Evolutionary conservation across 192 early-diverging fungal species (phyloP).

Genomic region (Rhizophagus clarus): DNA sequence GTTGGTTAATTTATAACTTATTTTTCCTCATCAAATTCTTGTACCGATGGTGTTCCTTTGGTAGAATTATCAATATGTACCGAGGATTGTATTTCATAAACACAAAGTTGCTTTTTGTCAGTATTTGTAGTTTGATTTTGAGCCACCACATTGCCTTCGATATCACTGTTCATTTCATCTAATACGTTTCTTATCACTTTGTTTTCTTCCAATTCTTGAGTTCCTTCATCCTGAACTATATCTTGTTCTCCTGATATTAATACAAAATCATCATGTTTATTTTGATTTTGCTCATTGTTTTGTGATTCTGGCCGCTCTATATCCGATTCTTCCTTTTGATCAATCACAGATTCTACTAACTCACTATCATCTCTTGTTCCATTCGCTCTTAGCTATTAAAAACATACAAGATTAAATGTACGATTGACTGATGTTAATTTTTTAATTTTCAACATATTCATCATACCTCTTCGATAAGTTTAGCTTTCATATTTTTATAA

Average conservation of each 20-base stretch:
- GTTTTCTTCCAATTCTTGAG: background rate
- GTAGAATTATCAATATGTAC: too few species aligned
- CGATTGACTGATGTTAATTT: background rate
- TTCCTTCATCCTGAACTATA: background rate
- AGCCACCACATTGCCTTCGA: background rate
- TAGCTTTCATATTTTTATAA: background rate
- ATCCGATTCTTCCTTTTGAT: too few species aligned
- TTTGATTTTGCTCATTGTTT: background rate
- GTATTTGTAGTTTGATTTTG: too few species aligned
- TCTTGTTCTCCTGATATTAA: background rate
- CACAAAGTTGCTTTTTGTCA: too few species aligned
- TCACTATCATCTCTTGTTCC: background rate
- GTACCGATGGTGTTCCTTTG: too few species aligned
- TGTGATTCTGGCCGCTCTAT: background rate
- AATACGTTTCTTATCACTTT: background rate
- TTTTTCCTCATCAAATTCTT: too few species aligned
- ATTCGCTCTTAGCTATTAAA: background rate
- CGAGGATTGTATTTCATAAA: too few species aligned
- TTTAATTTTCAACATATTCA: background rate
- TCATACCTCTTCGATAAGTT: conserved; percentile 3
- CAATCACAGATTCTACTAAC: background rate
- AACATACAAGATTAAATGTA: background rate
- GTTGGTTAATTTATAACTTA: too few species aligned
- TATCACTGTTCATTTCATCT: background rate
- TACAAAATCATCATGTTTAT: background rate